These are phyloP conservation scores for Gilbertella persicaria DNA, from an alignment of 371 early-diverging fungal species.

Conservation along the genomic window DNA sequence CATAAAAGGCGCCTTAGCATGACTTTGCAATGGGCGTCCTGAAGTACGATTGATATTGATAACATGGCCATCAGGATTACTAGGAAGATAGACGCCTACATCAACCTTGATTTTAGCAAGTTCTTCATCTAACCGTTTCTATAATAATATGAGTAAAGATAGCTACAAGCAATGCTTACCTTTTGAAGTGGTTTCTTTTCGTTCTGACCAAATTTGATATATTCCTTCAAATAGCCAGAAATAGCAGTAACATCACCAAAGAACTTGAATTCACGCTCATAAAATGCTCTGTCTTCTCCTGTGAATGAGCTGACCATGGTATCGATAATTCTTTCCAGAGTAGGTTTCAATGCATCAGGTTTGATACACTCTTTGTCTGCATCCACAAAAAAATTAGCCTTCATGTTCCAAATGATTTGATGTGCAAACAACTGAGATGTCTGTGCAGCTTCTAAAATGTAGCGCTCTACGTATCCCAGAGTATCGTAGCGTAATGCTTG, in stretches of 20 bases:
- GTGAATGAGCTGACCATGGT: constrained; percentile 78
- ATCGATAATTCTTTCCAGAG: constrained; percentile 83
- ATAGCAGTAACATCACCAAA: constrained; percentile 95
- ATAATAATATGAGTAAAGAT: neutral
- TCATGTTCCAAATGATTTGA: constrained; percentile 99
- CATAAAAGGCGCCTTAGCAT: constrained; percentile 99
- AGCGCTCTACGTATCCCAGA: constrained; percentile 89
- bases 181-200: constrained; percentile 88
- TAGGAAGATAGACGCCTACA: constrained; percentile 97
- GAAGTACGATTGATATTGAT: constrained; percentile 95
- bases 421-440: constrained; percentile 97
- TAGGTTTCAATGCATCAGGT: constrained; percentile 85
- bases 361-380: constrained; percentile 75
- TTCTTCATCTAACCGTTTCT: constrained; percentile 90
- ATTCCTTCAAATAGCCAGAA: constrained; percentile 95
- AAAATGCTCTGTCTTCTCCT: constrained; percentile 85
- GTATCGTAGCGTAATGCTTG: constrained; percentile 94
- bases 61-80: constrained; percentile 95
- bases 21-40: constrained; percentile 96
- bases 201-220: constrained; percentile 87
- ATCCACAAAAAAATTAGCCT: constrained; percentile 93
- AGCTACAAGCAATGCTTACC: constrained; percentile 22
- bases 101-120: constrained; percentile 93
- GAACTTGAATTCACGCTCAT: constrained; percentile 94
- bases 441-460: constrained; percentile 89